phyloP scores from a whole-genome alignment of 805 yeast genomes.

The Nakazawaea anatomiae region DNA sequence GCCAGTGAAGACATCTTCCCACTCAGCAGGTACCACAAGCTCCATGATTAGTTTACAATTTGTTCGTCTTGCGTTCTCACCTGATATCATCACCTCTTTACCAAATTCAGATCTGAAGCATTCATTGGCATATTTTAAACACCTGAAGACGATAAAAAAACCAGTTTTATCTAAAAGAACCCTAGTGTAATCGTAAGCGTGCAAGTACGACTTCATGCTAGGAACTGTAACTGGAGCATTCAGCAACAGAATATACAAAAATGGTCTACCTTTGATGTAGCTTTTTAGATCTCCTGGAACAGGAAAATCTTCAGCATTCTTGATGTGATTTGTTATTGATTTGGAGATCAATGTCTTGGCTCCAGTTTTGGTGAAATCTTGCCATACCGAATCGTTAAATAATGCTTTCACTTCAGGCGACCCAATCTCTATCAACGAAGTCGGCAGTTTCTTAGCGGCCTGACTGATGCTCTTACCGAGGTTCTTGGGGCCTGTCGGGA shows the following conservation, averaged over 20 bases:
- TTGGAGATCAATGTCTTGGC: conserved; percentile 1
- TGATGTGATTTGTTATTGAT: conserved; percentile 18
- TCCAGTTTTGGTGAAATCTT: background rate
- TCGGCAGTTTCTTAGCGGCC: background rate
- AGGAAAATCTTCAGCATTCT: conserved; percentile 16
- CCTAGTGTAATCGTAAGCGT: conserved; percentile 59
- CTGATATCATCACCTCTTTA: conserved; percentile 25
- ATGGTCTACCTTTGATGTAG: conserved; percentile 53
- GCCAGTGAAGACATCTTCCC: conserved; percentile 9
- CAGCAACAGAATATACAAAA: conserved; percentile 45
- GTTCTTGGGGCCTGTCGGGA: conserved; percentile 7
- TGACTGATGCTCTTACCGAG: background rate
- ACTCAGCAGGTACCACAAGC: conserved; percentile 42
- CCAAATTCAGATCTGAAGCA: conserved; percentile 64
- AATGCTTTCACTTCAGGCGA: conserved; percentile 11
- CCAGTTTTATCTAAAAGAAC: conserved; percentile 61
- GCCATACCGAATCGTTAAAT: conserved; percentile 1
- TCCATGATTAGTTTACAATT: conserved; percentile 54
- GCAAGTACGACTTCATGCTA: conserved; percentile 55
- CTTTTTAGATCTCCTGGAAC: conserved; percentile 45
- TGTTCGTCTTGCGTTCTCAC: conserved; percentile 8
- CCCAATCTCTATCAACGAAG: conserved; percentile 10
- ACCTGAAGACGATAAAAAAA: conserved; percentile 65
- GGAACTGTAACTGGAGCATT: conserved; percentile 44
- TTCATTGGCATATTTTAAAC: conserved; percentile 47